Conservation (phyloP, 2,329 filamentous ascomycete genomes). For the Neofusicoccum umdonicola region DNA sequence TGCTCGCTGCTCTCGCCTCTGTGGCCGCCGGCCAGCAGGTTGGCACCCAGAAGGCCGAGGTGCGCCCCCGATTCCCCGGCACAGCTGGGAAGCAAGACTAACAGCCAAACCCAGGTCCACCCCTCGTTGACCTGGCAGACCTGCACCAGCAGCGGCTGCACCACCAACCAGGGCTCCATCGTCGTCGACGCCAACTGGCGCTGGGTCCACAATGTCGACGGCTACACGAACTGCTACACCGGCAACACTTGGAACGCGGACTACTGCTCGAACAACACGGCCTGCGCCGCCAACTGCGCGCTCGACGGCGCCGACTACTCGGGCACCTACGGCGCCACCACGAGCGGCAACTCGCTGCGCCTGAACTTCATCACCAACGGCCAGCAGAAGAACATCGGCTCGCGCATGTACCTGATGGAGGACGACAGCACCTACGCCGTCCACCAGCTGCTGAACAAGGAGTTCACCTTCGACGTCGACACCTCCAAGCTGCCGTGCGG, state of each 20-base stretch:
- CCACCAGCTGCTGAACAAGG: conserved; percentile 25
- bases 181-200: conserved; percentile 60
- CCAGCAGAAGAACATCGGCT: conserved; percentile 26
- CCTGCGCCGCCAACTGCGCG: conserved; percentile 52
- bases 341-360: conserved; percentile 25
- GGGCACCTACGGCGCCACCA: conserved; percentile 45
- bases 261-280: conserved; percentile 45
- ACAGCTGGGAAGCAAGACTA: not conserved
- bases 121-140: conserved; percentile 54
- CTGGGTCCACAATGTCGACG: conserved; percentile 48
- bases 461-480: conserved; percentile 31
- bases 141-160: conserved; percentile 55
- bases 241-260: conserved; percentile 44
- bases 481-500: conserved; percentile 27
- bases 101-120: conserved; percentile 33
- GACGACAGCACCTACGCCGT: conserved; percentile 26
- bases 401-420: conserved; percentile 27
- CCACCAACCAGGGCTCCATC: conserved; percentile 51
- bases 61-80: conserved; percentile 18
- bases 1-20: conserved; percentile 35
- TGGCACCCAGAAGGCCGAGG: conserved; percentile 49
- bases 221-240: conserved; percentile 47
- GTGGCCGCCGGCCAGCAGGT: conserved; percentile 51
- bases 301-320: conserved; percentile 55
- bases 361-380: conserved; percentile 27